Conservation (phyloP, 805 yeast species). For the Kregervanrija delftensis region DNA sequence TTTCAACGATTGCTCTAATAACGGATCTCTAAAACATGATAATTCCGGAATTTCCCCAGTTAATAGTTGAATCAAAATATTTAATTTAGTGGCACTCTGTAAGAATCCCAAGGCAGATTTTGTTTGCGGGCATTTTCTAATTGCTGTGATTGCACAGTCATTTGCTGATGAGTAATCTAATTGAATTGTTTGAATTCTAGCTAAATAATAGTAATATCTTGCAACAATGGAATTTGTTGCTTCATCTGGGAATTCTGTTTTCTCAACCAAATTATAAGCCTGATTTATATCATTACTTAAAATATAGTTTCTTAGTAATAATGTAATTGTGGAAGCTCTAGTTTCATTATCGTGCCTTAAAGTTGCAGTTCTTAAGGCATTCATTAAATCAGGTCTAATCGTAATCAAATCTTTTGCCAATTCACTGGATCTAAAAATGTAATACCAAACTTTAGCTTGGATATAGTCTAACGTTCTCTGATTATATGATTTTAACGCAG, state of each 20-base stretch:
- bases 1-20: conserved; percentile 50
- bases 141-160: conserved; percentile 88
- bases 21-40: conserved; percentile 63
- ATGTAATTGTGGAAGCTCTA: conserved; percentile 79
- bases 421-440: conserved; percentile 74
- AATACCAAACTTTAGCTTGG: conserved; percentile 90
- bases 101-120: conserved; percentile 77
- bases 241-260: conserved; percentile 78
- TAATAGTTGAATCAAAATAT: conserved; percentile 80
- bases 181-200: conserved; percentile 87
- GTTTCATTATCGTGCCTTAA: conserved; percentile 91
- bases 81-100: conserved; percentile 83
- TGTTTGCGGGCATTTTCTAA: conserved; percentile 93
- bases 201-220: conserved; percentile 83
- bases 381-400: conserved; percentile 65
- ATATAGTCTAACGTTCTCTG: conserved; percentile 80
- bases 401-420: conserved; percentile 42
- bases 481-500: conserved; percentile 57
- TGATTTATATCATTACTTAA: conserved; percentile 73
- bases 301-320: conserved; percentile 75
- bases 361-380: conserved; percentile 78
- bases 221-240: conserved; percentile 81
- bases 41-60: conserved; percentile 97
- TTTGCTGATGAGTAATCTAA: conserved; percentile 86
- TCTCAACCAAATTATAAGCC: conserved; percentile 84